Base-by-base conservation (phyloP, 2,329 filamentous ascomycete genomes). In the Lasiodiplodia gonubiensis region DNA sequence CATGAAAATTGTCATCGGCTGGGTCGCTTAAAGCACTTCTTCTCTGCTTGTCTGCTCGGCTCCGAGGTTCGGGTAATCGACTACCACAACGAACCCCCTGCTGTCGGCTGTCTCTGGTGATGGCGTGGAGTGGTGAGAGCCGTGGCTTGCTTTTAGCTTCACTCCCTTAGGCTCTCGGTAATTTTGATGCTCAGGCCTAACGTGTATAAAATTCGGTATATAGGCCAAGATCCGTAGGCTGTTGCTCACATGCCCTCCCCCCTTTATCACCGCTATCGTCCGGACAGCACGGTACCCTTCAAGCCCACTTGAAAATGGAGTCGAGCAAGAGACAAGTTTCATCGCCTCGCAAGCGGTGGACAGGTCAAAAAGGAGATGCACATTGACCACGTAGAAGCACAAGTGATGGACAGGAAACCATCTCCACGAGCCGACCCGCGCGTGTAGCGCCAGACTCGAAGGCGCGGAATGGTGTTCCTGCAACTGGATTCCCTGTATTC, bases 31-130 rank as follows among this genome's bases (percentile, higher is more conserved):
- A 46, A 46, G 18, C 42, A 18, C 18, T 18, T 46, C 5, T 8
- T n/a, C 3, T 18, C 23, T 23, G 52, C 11, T 12, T 16, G 35
- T 6, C 25, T 21, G 6, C 18, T 60, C 57, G 57, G 57, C 35
- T 48, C 57, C 57, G 57, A 60, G 25, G 11, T 11, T 60, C 57
- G 57, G 57, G n/a, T 46, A 8, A 10, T 42, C 18, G 39, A 42
- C 39, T 30, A 42, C 14, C 4, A 7, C 14, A 16, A 42, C 39
- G 16, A 7, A 18, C 16, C 39, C 39, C 39, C 39, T 42, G 5
- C n/a, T 18, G 39, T 7, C 39, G 14, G 14, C 4, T 4, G 4
- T 42, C 39, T 42, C 39, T n/a, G 18, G 39, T 42, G 39, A 18
- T 42, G 14, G 39, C 39, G 30, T 33, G 30, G 30, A 33, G 30